phyloP scores from a whole-genome alignment of 2,329 filamentous ascomycete species.

The Blastomyces parvus region DNA sequence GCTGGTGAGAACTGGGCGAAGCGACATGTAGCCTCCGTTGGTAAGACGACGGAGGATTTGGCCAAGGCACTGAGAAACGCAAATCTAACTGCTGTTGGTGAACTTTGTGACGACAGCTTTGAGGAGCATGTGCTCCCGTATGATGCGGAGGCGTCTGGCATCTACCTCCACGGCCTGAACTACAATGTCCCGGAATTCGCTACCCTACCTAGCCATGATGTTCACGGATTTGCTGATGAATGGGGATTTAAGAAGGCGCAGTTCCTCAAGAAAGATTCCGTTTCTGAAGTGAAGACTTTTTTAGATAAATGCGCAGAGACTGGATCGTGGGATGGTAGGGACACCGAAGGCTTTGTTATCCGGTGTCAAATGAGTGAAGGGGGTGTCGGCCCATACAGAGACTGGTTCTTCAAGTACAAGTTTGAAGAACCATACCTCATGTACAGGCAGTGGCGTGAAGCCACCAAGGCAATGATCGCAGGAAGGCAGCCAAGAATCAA shows the following conservation, averaged over 20 bases:
- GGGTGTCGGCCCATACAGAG: slow-evolving; percentile 51
- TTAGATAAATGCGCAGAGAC: slow-evolving; percentile 78
- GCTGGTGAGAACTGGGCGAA: slow-evolving; percentile 77
- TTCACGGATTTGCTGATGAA: slow-evolving; percentile 77
- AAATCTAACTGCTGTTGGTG: slow-evolving; percentile 90
- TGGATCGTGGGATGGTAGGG: slow-evolving; percentile 78
- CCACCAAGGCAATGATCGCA: slow-evolving; percentile 77
- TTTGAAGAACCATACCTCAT: slow-evolving; percentile 98
- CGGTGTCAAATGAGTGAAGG: slow-evolving; percentile 61
- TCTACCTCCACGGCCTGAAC: slow-evolving; percentile 95
- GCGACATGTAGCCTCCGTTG: slow-evolving; percentile 64
- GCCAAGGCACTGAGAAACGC: slow-evolving; percentile 64
- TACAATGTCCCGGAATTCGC: slow-evolving; percentile 86
- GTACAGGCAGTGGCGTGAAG: slow-evolving; percentile 98
- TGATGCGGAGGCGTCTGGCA: slow-evolving; percentile 66
- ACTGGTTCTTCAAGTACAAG: slow-evolving; percentile 99
- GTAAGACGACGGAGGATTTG: slow-evolving; percentile 69
- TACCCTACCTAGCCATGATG: slow-evolving; percentile 72
- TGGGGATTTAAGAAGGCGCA: slow-evolving; percentile 94
- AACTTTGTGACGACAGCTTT: slow-evolving; percentile 91
- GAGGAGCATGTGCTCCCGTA: slow-evolving; percentile 97
- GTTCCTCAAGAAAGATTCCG: slow-evolving; percentile 64
- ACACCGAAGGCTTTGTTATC: slow-evolving; percentile 95
- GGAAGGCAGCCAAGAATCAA: slow-evolving; percentile 65
- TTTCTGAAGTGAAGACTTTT: slow-evolving; percentile 65